These are phyloP conservation scores for Umbilicus rupestris DNA, from an alignment of 164 flowering plant species.

Conservation along the genomic window DNA sequence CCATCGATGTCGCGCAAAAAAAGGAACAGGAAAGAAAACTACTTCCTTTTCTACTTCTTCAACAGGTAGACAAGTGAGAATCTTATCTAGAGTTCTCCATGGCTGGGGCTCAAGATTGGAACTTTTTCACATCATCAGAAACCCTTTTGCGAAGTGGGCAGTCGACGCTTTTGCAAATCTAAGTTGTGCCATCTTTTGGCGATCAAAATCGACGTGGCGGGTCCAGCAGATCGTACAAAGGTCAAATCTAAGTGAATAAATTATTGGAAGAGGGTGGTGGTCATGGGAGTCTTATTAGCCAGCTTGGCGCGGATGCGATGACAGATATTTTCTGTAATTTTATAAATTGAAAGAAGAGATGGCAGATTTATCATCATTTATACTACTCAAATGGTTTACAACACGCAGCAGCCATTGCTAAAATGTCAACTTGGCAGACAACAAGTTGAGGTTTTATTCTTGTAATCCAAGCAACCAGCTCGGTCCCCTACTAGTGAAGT, in stretches of 20 bases:
- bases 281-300: neutral
- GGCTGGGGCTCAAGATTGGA: neutral
- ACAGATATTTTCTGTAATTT: neutral
- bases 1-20: too few relatives aligned
- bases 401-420: neutral
- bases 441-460: neutral
- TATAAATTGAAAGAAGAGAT: neutral
- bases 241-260: neutral
- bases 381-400: neutral
- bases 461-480: neutral
- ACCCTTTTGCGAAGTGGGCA: neutral
- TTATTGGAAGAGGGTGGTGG: neutral
- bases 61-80: too few relatives aligned
- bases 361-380: constrained; percentile 4
- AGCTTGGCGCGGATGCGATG: neutral
- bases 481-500: neutral
- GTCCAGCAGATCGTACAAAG: neutral
- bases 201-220: neutral
- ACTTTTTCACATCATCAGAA: neutral
- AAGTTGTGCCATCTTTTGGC: neutral
- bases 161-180: neutral
- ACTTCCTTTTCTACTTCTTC: too few relatives aligned
- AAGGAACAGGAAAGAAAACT: too few relatives aligned
- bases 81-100: too few relatives aligned
- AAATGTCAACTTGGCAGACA: constrained; percentile 2